Evolutionary conservation across 345 rosid species (phyloP).

Genomic region (Eucalyptus cladocalyx): DNA sequence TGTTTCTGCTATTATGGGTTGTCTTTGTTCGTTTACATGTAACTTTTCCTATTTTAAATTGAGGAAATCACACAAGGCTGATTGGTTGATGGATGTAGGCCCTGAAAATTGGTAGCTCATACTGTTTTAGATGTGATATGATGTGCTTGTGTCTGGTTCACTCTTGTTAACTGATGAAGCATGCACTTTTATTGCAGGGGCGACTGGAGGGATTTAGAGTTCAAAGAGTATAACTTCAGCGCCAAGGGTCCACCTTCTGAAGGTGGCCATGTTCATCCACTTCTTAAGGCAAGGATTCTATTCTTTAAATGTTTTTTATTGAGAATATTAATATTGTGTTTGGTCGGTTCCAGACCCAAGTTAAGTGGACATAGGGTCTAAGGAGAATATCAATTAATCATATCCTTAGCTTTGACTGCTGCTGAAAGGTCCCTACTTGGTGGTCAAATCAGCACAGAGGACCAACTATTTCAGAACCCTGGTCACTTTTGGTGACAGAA

Average conservation of each 20-base stretch:
- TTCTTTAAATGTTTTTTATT: not conserved
- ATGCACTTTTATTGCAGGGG: slow-evolving; percentile 29
- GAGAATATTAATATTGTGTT: not conserved
- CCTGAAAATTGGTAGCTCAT: not conserved
- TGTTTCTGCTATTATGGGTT: not conserved
- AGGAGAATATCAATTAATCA: not conserved
- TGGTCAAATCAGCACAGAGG: not conserved
- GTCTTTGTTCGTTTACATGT: not conserved
- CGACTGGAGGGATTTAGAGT: slow-evolving; percentile 82
- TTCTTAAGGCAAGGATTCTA: slow-evolving; percentile 57
- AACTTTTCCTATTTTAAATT: not conserved
- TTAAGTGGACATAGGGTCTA: not conserved
- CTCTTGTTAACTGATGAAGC: not conserved
- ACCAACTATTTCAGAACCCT: not conserved
- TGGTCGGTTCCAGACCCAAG: not conserved
- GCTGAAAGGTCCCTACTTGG: not conserved
- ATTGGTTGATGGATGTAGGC: not conserved
- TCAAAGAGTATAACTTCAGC: slow-evolving; percentile 83
- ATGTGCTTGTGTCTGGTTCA: not conserved
- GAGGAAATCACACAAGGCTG: not conserved
- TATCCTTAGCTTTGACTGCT: not conserved
- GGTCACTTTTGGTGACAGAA: not conserved
- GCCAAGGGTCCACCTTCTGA: slow-evolving; percentile 86
- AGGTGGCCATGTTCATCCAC: slow-evolving; percentile 91
- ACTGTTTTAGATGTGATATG: not conserved